A percentile compares a stretch with the other conserved stretches of the same genome.
These are phyloP conservation scores for Vachellia pachyceras DNA, from an alignment of 306 rosid genomes.

Conservation along the genomic window DNA sequence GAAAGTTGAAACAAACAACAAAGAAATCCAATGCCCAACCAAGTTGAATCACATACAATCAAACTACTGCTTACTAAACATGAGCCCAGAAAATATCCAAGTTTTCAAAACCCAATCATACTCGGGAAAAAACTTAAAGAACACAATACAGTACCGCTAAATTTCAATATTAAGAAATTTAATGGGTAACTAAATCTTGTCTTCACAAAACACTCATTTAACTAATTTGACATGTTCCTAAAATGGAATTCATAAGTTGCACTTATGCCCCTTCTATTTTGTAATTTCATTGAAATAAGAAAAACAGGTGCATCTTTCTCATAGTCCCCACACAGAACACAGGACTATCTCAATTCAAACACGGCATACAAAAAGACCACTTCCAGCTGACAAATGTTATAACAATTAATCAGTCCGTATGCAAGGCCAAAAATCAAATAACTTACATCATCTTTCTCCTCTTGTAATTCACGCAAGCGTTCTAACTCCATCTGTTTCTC, in stretches of 20 bases:
- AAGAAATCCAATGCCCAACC: neutral
- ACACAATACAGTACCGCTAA: neutral
- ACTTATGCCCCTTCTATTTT: neutral
- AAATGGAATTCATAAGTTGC: neutral
- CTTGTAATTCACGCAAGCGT: slow-evolving; percentile 64
- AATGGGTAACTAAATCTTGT: neutral
- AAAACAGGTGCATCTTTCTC: neutral
- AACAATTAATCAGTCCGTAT: neutral
- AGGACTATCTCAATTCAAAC: neutral
- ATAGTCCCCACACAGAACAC: neutral
- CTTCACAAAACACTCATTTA: neutral
- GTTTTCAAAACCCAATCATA: neutral
- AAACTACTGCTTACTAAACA: neutral
- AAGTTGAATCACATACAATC: neutral
- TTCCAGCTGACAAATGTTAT: neutral
- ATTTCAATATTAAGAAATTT: neutral
- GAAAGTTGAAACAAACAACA: neutral
- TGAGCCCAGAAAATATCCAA: neutral
- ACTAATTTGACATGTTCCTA: neutral
- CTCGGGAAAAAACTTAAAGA: neutral
- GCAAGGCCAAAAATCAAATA: neutral
- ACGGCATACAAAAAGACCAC: neutral
- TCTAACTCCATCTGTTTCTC: slow-evolving; percentile 86
- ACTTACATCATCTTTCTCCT: slow-evolving; percentile 84
- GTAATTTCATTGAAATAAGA: neutral